Evolutionary conservation across 352 stramenopile species (phyloP), one percentile per base, ranked within the genome.

Genomic region (Globisporangium nunn): DNA sequence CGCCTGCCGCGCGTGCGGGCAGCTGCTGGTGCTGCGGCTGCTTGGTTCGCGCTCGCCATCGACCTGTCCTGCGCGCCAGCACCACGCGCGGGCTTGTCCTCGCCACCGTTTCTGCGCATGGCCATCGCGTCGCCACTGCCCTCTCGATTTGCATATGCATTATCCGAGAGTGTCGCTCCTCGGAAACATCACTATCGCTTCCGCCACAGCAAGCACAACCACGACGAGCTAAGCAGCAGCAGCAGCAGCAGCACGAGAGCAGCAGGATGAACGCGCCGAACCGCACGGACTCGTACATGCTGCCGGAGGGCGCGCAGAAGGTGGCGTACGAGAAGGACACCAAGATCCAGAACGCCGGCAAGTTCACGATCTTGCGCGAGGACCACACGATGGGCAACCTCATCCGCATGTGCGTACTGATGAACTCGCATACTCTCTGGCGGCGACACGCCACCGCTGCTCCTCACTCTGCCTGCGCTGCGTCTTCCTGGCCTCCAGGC

Each of bases 331-430:
- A 93, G 62, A 89, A 95, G 44, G 96, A 99, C 72, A 98, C 95
- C 31, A 98, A 98, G 79, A 97, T 98, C 58, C 85, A 91, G 33
- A 98, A 99, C 70, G 94, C 96, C 28, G 96, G 95, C 56, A 98
- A 96, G 50, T 99, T 99, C 68, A 98, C 88, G 51, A 93, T 99
- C 64, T 90, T 98, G 56, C 98, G 98, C 52, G 96, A 99, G 74
- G 96, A 99, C 78, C 96, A 99, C 75, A 99, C 96, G 0, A 84
- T 99, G 46, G 93, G 87, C 45, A 99, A 99, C 70, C 85, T 99
- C 59, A 86, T 99, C 59, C 93, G 96, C 56, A 98, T 98, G 94
- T 96, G 68, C 73, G 81, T 58, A 0, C 1, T 23, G 23, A 23
- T 23, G 23, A 23, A 23, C 23, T 23, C 23, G 23, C 23, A 23